Conservation (phyloP, 1,139 yeast genomes). For the Spathaspora sp. region DNA sequence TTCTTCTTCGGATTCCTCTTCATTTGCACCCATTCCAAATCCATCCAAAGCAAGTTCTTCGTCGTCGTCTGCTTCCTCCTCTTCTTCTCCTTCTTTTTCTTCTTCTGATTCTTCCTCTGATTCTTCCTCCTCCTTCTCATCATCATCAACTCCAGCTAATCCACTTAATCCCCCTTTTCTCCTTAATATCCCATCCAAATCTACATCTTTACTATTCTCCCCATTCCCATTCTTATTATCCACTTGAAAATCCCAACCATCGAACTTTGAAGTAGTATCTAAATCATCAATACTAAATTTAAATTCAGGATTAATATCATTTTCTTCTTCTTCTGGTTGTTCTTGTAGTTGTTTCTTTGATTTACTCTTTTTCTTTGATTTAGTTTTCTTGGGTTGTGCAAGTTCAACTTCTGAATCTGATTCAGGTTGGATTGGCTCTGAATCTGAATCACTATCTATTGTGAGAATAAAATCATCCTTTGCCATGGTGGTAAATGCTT, state of each 20-base stretch:
- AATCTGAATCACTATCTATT: constrained; percentile 53
- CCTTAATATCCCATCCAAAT: constrained; percentile 79
- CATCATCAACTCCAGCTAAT: constrained; percentile 40
- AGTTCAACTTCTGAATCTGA: constrained; percentile 31
- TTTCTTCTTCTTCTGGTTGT: constrained; percentile 36
- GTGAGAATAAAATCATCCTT: constrained; percentile 16
- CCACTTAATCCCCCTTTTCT: constrained; percentile 74
- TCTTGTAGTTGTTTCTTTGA: constrained; percentile 18
- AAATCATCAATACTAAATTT: constrained; percentile 62
- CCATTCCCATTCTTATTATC: constrained; percentile 27
- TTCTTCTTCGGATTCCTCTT: constrained; percentile 23
- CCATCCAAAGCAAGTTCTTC: constrained; percentile 61
- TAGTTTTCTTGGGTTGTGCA: constrained; percentile 11
- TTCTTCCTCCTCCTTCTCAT: constrained; percentile 33
- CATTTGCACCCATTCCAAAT: constrained; percentile 64
- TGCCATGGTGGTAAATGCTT: constrained; percentile 8
- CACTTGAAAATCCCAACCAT: constrained; percentile 82
- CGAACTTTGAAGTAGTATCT: constrained; percentile 48
- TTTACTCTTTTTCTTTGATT: constrained; percentile 21
- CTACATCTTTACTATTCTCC: constrained; percentile 61
- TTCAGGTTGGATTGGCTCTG: constrained; percentile 67
- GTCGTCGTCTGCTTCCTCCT: constrained; percentile 23
- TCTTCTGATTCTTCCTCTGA: constrained; percentile 29
- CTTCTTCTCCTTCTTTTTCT: constrained; percentile 24
- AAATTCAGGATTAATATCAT: constrained; percentile 72